Evolutionary conservation across 768 basidiomycete genomes (phyloP).

Genomic region (Hemileccinum impolitum): DNA sequence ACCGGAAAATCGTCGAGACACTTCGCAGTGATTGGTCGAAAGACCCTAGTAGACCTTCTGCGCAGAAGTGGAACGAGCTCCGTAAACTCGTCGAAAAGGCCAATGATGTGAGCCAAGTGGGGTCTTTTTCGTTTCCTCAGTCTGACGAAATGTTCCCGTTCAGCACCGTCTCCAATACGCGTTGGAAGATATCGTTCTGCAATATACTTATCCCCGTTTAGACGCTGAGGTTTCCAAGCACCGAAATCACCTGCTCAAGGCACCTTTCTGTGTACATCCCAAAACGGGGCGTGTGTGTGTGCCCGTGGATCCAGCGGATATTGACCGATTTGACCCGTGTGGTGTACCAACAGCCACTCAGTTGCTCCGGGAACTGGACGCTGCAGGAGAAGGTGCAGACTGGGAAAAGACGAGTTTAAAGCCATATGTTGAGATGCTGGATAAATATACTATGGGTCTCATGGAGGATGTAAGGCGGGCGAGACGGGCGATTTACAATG

Average conservation of each 20-base stretch:
- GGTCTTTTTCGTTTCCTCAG: not conserved
- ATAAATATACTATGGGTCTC: slow-evolving; percentile 53
- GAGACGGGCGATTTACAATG: slow-evolving; percentile 17
- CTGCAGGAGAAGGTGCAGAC: slow-evolving; percentile 53
- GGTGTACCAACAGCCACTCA: slow-evolving; percentile 83
- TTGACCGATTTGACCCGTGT: slow-evolving; percentile 83
- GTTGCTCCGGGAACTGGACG: slow-evolving; percentile 78
- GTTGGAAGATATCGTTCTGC: slow-evolving; percentile 85
- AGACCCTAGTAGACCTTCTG: slow-evolving; percentile 52
- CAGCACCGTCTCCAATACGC: slow-evolving; percentile 39
- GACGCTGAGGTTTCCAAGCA: slow-evolving; percentile 98
- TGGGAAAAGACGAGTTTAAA: slow-evolving; percentile 88
- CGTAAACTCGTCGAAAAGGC: slow-evolving; percentile 35
- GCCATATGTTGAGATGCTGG: slow-evolving; percentile 87
- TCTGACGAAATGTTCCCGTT: not conserved
- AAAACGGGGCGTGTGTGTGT: slow-evolving; percentile 96
- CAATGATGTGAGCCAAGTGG: slow-evolving; percentile 30
- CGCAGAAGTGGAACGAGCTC: slow-evolving; percentile 73
- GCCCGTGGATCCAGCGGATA: slow-evolving; percentile 72
- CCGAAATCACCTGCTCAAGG: slow-evolving; percentile 95
- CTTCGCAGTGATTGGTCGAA: slow-evolving; percentile 61
- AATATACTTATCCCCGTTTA: slow-evolving; percentile 94
- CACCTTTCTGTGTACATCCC: slow-evolving; percentile 96
- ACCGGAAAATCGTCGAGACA: slow-evolving; percentile 43
- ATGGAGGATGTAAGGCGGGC: slow-evolving; percentile 30